Base-by-base conservation (phyloP, 768 basidiomycete species). In the Naganishia vishniacii region DNA sequence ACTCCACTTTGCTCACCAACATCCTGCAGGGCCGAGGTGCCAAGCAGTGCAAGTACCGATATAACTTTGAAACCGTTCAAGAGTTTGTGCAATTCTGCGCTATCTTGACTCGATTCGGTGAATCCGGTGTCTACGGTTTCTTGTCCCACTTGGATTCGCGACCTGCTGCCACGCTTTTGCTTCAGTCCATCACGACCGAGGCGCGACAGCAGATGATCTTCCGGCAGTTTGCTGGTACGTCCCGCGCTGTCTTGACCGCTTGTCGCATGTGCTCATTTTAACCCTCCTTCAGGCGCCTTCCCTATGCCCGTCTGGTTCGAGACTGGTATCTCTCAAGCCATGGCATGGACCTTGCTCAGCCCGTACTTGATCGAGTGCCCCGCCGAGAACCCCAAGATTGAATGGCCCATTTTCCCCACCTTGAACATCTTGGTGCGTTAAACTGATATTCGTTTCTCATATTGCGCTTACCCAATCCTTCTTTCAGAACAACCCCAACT, bases 121-220 rank as follows among this genome's bases (percentile, higher is more conserved):
- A 85, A 70, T 81, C 81, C 0, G 84, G 84, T 12, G 82, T 83
- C 16, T 83, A 82, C 68, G 85, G 85, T 9, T 86, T 86, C 80
- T 73, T 86, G n/a, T 78, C 81, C 58, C 84, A 85, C 71, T 80
- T 88, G 41, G 78, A 86, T 73, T 83, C 83, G 23, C 79, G 84
- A 34, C 80, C 82, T 2, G 69, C 81, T 0, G 84, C 84, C 1
- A 74, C 80, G 48, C 73, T 86, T 13, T 77, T 86, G 16, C 71
- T 82, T 7, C 82, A 86, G 71, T 79, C 81, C 7, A 84, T 87
- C 68, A 79, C 83, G 0, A 84, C 82, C 13, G 85, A 86, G 75
- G 82, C 82, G 20, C 78, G 85, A 9, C 85, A 87, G 75, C 83
- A 86, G 77, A 81, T 85, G 81, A 79, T 81, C 48, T 85, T 86